Percentiles rank a stretch among this genome's conserved stretches.
Conservation (phyloP, 352 stramenopile species). For the Globisporangium lucens region DNA sequence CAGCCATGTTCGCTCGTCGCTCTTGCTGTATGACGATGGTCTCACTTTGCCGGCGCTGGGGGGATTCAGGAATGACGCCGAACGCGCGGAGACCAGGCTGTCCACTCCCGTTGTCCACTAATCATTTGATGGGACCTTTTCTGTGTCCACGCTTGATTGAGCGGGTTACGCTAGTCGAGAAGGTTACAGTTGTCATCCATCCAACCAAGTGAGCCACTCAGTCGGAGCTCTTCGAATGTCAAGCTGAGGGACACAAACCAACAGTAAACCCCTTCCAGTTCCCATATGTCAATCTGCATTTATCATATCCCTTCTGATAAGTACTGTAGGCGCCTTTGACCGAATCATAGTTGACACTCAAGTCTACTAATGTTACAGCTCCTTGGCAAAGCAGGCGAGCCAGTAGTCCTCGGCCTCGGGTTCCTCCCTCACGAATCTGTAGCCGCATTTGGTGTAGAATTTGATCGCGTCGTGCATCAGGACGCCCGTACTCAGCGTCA, state of each 20-base stretch:
- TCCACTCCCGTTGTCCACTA: not conserved
- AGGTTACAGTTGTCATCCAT: not conserved
- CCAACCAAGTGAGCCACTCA: not conserved
- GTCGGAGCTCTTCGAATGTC: not conserved
- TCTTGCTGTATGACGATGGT: not conserved
- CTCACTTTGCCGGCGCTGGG: not conserved
- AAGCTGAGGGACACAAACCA: not conserved
- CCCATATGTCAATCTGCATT: not conserved
- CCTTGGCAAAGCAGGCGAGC: conserved; percentile 13
- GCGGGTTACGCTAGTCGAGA: not conserved
- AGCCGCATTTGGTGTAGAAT: conserved; percentile 23
- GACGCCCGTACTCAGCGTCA: conserved; percentile 16
- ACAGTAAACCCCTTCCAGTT: not conserved
- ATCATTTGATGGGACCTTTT: not conserved
- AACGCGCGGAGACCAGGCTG: not conserved
- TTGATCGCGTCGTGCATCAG: conserved; percentile 17
- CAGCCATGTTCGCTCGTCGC: not conserved
- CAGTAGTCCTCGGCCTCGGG: conserved; percentile 7
- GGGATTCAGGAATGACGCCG: not conserved
- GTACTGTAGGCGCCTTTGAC: not conserved
- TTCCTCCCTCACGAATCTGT: conserved; percentile 9
- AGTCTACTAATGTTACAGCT: not conserved
- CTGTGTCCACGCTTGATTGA: not conserved
- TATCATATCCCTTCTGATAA: not conserved
- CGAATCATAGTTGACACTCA: too few species aligned